These are phyloP conservation scores for Mentha longifolia DNA, from an alignment of 257 asterid genomes.

Conservation along the genomic window DNA sequence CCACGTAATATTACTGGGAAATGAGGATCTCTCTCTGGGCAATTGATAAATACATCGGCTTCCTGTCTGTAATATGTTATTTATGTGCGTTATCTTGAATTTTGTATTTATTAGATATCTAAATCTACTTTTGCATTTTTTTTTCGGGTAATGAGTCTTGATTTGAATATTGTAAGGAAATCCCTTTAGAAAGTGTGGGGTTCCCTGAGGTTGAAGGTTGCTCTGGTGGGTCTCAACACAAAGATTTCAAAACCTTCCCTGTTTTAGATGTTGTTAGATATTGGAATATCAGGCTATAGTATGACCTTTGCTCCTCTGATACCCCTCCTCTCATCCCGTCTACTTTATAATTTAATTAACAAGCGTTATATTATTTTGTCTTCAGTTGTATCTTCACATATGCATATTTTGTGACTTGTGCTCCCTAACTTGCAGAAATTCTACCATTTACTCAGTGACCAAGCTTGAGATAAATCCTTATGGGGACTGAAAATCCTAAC, in stretches of 20 bases:
- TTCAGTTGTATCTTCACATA: not conserved
- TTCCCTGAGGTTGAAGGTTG: not conserved
- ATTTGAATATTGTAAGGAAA: not conserved
- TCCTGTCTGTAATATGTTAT: slow-evolving; percentile 1
- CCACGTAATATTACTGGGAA: not conserved
- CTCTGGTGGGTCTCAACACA: not conserved
- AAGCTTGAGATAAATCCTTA: slow-evolving; percentile 37
- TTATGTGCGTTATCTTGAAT: slow-evolving; percentile 9
- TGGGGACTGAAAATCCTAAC: slow-evolving; percentile 77
- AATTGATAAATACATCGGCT: not conserved
- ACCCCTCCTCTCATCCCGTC: not conserved
- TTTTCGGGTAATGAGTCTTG: not conserved
- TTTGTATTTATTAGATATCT: no score
- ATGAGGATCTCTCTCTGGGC: slow-evolving; percentile 19
- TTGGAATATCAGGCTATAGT: not conserved
- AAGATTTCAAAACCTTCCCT: not conserved
- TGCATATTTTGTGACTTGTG: slow-evolving; percentile 18
- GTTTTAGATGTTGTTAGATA: not conserved
- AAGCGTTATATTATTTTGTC: slow-evolving; percentile 1
- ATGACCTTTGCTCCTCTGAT: not conserved
- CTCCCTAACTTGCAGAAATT: slow-evolving; percentile 43
- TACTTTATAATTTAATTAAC: not conserved
- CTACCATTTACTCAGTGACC: slow-evolving; percentile 39
- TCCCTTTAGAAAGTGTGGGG: not conserved
- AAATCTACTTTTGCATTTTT: not conserved